Base-by-base conservation (phyloP, 768 basidiomycete species). In the Ramaria rubella region DNA sequence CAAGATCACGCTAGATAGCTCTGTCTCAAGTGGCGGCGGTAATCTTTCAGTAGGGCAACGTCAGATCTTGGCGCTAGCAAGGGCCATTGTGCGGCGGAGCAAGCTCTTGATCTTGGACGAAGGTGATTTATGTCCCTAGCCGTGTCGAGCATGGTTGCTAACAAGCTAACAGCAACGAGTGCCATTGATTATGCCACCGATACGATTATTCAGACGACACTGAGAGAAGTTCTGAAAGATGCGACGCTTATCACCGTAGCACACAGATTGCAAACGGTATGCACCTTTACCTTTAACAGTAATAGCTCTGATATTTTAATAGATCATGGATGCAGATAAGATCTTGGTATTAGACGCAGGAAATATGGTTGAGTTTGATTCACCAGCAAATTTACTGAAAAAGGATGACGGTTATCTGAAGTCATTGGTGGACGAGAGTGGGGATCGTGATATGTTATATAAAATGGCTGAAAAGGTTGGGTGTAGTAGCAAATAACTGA, bases 211-310 rank as follows among this genome's bases (percentile, higher is more conserved):
- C 78, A 80, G 60, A 61, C 66, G 24, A 69, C 73, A 1, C 73
- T 79, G 49, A 64, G 76, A 17, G 70, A 70, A 58, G 63, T 72
- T 1, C 71, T 73, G 3, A 66, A 59, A 33, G 72, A 71, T 46
- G 68, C 64, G 7, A 84, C 82, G 0, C 65, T 81, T 15, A 65
- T 80, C 27, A 79, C 77, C 17, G 73, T 80, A 14, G 78, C 77
- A 1, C 76, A 79, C 61, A 69, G 78, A 45, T 49, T 72, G 23
- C 68, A 68, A 23, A 72, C 70, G 29, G 30, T 27, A 15, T 38
- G 26, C 19, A 2, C 29, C 43, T 43, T n/a, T n/a, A n/a, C 6
- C 29, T 31, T 29, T 9, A 36, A 23, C 15, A 23, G 11, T 42
- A n/a, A 12, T 24, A 21, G 9, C 31, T 14, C 19, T 49, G 55